Evolutionary conservation across 352 stramenopile species (phyloP), one percentile per base, ranked within the genome.

Genomic region (Peronosclerospora sorghi): DNA sequence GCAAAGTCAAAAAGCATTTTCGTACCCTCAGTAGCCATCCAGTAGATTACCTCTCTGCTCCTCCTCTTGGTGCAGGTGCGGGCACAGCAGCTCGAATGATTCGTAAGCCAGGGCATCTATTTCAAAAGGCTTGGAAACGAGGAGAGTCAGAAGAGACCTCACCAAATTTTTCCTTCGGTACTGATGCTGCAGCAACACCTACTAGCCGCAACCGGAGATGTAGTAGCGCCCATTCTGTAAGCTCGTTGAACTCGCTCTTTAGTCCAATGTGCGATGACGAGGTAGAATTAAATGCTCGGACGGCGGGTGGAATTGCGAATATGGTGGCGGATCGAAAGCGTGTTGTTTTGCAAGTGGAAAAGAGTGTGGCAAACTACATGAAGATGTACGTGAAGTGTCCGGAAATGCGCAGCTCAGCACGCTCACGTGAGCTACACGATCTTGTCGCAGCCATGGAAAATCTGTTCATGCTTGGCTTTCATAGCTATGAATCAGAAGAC

Each of bases 1-100:
- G 70, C 32, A 86, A 86, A 48, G 73, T 89, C 26, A 85, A 84
- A 41, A 76, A 65, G 24, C 68, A 67, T 9, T 85, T 89, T 18
- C 64, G 65, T 0, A 82, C 71, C n/a, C 48, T 84, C 32, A 65
- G 67, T 10, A 66, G 56, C 13, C 64, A 83, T 35, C 60, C 72
- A 27, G 71, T 76, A 37, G 65, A 79, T 32, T 41, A 54, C 0
- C 43, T 65, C 0, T 54, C 60, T 6, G 47, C 53, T 0, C 52
- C 62, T 27, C 42, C 57, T 46, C 15, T 70, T 12, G 60, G 45
- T 39, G 36, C 41, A 3, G 44, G 54, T 27, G 45, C 56, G 3
- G 55, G 55, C 27, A 48, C 62, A 30, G 73, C 76, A 18, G 57
- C 73, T 15, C 72, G 73, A 47, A 77, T 86, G 50, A 86, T 89